A percentile compares a stretch with the other conserved stretches of the same genome.
Conservation (phyloP, 2,329 filamentous ascomycete genomes). For the Furcasterigmium furcatum region DNA sequence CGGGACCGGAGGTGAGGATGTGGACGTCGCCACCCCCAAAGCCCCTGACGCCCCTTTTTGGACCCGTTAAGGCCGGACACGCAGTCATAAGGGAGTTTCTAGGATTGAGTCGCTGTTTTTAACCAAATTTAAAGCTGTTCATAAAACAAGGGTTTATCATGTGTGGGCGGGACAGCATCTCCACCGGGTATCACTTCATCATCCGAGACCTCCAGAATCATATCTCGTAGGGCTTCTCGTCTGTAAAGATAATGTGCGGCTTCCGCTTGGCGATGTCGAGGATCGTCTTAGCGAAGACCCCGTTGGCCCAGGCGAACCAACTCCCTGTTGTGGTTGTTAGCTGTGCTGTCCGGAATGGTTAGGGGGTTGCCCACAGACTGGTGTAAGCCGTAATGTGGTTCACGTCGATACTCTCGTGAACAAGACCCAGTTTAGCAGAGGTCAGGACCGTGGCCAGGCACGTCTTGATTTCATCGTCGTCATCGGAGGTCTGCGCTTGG, state of each 20-base stretch:
- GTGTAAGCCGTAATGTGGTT: conserved; percentile 67
- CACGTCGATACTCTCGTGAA: conserved; percentile 92
- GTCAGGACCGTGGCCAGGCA: conserved; percentile 73
- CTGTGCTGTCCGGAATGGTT: not conserved
- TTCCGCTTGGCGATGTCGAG: conserved; percentile 86
- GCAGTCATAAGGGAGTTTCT: too few species aligned
- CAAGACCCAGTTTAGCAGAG: conserved; percentile 71
- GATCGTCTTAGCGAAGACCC: conserved; percentile 90
- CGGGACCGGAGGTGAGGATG: too few species aligned
- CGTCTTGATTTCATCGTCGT: conserved; percentile 76
- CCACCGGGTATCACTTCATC: not conserved
- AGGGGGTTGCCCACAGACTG: conserved; percentile 40
- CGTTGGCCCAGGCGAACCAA: conserved; percentile 98
- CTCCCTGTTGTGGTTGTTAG: conserved; percentile 44
- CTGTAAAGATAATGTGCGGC: conserved; percentile 78
- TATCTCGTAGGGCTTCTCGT: conserved; percentile 55
- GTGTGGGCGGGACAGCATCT: not conserved
- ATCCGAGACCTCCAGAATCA: conserved; percentile 17
- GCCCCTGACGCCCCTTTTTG: too few species aligned
- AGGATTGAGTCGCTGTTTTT: not conserved
- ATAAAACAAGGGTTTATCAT: too few species aligned
- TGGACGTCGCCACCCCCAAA: too few species aligned
- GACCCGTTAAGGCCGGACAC: too few species aligned
- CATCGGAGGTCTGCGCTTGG: conserved; percentile 83
- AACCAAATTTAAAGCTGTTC: too few species aligned